A percentile compares a stretch with the other conserved stretches of the same genome.
These are phyloP conservation scores for Gossypium aridum DNA, from an alignment of 441 rosid genomes.

Conservation along the genomic window DNA sequence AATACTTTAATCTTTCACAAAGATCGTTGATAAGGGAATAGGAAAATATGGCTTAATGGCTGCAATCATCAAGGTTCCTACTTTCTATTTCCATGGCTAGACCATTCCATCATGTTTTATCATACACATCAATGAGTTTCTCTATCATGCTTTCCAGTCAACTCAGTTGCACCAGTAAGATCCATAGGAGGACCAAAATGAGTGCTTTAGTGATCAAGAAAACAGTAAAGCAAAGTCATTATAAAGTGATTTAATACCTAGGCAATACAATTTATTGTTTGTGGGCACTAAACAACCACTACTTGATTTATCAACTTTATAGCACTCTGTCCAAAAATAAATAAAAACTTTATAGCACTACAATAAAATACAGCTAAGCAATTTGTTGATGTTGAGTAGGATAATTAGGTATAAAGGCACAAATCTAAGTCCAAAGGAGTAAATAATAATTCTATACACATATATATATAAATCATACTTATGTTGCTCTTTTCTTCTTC, in stretches of 20 bases:
- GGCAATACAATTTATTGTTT: not conserved
- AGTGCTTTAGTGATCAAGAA: constrained; percentile 1
- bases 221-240: not conserved
- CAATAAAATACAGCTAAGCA: not conserved
- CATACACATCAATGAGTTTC: not conserved
- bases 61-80: constrained; percentile 6
- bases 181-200: not conserved
- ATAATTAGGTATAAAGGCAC: not conserved
- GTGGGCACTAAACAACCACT: not conserved
- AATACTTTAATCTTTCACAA: not conserved
- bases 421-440: not conserved
- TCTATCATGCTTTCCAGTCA: not conserved
- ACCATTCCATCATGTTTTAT: not conserved
- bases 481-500: not conserved
- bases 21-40: not conserved
- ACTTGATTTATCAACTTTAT: constrained; percentile 1
- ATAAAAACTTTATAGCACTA: not conserved
- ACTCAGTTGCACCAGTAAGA: not conserved
- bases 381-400: not conserved
- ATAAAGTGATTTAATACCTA: not conserved
- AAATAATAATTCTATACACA: not conserved
- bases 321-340: not conserved
- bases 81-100: not conserved
- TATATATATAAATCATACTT: not conserved
- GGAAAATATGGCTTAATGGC: not conserved